These are phyloP conservation scores for Withania somnifera DNA, from an alignment of 305 asterid genomes.

Conservation along the genomic window DNA sequence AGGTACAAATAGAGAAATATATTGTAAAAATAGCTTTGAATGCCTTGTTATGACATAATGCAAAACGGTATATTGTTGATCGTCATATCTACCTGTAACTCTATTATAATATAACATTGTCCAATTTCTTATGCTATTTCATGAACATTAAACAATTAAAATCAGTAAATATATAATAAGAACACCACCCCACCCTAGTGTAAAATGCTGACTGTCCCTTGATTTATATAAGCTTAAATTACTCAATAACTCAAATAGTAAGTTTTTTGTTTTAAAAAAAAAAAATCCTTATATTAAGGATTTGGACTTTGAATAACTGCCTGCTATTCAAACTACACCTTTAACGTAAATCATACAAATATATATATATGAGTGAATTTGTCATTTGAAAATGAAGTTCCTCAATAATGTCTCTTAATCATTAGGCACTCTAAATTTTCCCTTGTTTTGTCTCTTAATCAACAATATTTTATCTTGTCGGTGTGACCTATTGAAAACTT, in stretches of 20 bases:
- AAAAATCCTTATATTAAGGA: constrained; percentile 20
- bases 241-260: neutral
- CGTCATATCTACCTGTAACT: neutral
- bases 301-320: constrained; percentile 42
- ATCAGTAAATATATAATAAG: neutral
- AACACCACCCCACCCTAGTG: neutral
- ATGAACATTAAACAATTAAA: neutral
- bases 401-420: constrained; percentile 8
- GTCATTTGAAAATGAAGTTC: constrained; percentile 13
- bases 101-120: neutral
- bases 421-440: constrained; percentile 3
- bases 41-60: neutral
- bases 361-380: neutral
- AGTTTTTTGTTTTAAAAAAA: neutral
- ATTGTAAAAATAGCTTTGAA: neutral
- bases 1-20: neutral
- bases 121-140: neutral
- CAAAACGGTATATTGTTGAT: neutral
- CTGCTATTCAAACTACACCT: constrained; percentile 32
- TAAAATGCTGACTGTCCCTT: neutral
- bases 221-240: neutral
- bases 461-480: neutral
- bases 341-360: constrained; percentile 1
- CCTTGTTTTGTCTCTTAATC: constrained; percentile 8
- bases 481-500: neutral